phyloP scores from a whole-genome alignment of 2,329 filamentous ascomycete species.

The Rhytidhysteron rufulum region DNA sequence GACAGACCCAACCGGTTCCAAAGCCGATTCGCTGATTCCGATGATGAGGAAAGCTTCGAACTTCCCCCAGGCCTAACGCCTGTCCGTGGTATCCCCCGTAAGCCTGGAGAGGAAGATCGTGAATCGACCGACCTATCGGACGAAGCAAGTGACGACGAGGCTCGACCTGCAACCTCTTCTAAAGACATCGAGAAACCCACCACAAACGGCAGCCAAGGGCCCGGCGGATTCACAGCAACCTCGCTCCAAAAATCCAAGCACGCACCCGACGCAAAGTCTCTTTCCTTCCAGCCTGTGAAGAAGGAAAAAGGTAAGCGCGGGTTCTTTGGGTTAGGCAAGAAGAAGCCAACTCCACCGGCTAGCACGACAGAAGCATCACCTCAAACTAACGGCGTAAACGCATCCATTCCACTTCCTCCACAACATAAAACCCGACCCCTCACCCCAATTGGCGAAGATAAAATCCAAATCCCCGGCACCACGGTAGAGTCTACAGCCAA shows the following conservation, averaged over 20 bases:
- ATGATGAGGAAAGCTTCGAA: constrained; percentile 49
- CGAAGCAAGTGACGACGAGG: constrained; percentile 35
- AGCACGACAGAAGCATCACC: constrained; percentile 10
- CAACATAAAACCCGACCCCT: constrained; percentile 24
- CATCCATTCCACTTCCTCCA: constrained; percentile 25
- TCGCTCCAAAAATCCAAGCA: constrained; percentile 38
- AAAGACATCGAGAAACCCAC: constrained; percentile 34
- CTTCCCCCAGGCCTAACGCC: constrained; percentile 43
- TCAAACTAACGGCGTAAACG: constrained; percentile 20
- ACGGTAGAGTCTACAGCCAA: constrained; percentile 24
- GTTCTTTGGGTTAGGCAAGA: constrained; percentile 57
- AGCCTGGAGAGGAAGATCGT: constrained; percentile 52
- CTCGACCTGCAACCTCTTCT: constrained; percentile 36
- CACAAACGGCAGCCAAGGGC: constrained; percentile 11
- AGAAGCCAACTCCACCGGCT: constrained; percentile 45
- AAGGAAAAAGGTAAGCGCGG: constrained; percentile 39
- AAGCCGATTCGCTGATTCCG: constrained; percentile 48
- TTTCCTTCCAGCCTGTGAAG: constrained; percentile 21
- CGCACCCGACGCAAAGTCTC: constrained; percentile 28
- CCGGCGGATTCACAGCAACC: constrained; percentile 29
- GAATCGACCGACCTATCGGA: constrained; percentile 53
- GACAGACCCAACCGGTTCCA: constrained; percentile 34
- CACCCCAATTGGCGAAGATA: constrained; percentile 32
- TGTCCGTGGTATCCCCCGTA: constrained; percentile 59
- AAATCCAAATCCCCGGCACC: constrained; percentile 22